Evolutionary conservation across 2,329 filamentous ascomycete genomes (phyloP), one percentile per base, ranked within the genome.

Genomic region (Cladosporium sp.): DNA sequence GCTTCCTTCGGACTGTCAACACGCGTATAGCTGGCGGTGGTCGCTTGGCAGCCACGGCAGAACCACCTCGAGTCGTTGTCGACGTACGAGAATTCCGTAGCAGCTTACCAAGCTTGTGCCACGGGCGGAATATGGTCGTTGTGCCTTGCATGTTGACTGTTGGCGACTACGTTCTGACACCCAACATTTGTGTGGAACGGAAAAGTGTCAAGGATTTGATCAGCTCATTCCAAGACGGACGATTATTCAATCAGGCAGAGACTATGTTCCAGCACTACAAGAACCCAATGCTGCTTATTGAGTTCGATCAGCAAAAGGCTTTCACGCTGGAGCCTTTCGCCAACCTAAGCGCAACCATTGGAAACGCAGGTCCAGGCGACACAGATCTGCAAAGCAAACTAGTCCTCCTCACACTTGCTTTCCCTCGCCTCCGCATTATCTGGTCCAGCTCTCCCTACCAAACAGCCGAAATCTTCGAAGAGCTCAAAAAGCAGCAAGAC

Each of bases 51-150:
- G 92, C 92, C 8, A 97, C 92, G 5, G 88, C 91, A 5, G 84
- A 92, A 64, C 92, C 92, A 20, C 93, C 94, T 0, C 87, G 92
- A 25, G 90, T 97, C 0, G 89, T 99, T 2, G 92, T 97, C 42
- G 94, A 99, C 67, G 90, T 97, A 30, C 90, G 94, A 70, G 94
- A 99, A 74, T 97, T 99, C 72, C 86, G 94, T 63, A 97, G 92
- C 34, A 92, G 90, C 1, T 82, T 99, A 0, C 93, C 94, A 0
- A 96, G 92, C 1, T 82, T 99, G 3, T 81, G 97, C 2, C 93
- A 99, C 72, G 94, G 90, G 1, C 88, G 90, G 54, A 90, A 85
- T 66, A 93, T 97, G 79, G 80, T 92, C 36, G 86, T 97, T 43
- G 88, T 97, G 0, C 94, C 94, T 1, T 97, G 93, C 75, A 95